Evolutionary conservation across 768 basidiomycete genomes (phyloP).

Genomic region (Tylopilus intermedius): DNA sequence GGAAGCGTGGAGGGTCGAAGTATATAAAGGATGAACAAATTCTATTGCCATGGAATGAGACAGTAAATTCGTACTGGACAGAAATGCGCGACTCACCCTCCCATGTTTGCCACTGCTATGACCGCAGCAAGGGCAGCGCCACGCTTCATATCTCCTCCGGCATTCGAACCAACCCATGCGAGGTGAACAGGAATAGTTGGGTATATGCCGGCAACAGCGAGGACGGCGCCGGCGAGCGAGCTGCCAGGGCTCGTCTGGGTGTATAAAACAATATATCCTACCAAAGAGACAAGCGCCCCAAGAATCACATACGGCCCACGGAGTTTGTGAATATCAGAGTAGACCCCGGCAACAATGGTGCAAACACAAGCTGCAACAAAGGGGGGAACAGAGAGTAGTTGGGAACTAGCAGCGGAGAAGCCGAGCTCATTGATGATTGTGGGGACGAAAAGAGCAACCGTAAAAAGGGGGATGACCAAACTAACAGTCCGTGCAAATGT

Average conservation of each 20-base stretch:
- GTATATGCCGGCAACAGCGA: slow-evolving; percentile 49
- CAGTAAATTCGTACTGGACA: not conserved
- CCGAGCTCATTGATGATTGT: slow-evolving; percentile 48
- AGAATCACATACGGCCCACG: slow-evolving; percentile 48
- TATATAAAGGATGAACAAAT: slow-evolving; percentile 41
- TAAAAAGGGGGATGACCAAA: slow-evolving; percentile 40
- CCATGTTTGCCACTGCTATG: slow-evolving; percentile 50
- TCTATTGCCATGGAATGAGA: slow-evolving; percentile 20
- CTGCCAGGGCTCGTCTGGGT: slow-evolving; percentile 16
- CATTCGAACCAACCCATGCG: slow-evolving; percentile 52
- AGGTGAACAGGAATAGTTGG: slow-evolving; percentile 44
- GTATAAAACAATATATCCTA: slow-evolving; percentile 51
- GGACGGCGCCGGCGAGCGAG: slow-evolving; percentile 43
- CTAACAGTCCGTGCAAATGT: slow-evolving; percentile 19
- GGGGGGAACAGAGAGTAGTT: slow-evolving; percentile 45
- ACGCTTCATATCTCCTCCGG: slow-evolving; percentile 50
- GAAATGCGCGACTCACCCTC: slow-evolving; percentile 36
- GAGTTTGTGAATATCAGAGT: slow-evolving; percentile 38
- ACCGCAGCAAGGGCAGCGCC: slow-evolving; percentile 49
- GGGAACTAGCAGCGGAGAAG: slow-evolving; percentile 46
- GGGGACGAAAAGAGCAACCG: slow-evolving; percentile 45
- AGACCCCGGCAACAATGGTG: slow-evolving; percentile 39
- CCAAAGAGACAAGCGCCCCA: slow-evolving; percentile 38
- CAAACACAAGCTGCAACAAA: slow-evolving; percentile 43
- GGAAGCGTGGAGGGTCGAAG: slow-evolving; percentile 34